A percentile compares a stretch with the other conserved stretches of the same genome.
Evolutionary conservation across 1,284 basidiomycete species (phyloP).

Genomic region (Tilletia setariae): DNA sequence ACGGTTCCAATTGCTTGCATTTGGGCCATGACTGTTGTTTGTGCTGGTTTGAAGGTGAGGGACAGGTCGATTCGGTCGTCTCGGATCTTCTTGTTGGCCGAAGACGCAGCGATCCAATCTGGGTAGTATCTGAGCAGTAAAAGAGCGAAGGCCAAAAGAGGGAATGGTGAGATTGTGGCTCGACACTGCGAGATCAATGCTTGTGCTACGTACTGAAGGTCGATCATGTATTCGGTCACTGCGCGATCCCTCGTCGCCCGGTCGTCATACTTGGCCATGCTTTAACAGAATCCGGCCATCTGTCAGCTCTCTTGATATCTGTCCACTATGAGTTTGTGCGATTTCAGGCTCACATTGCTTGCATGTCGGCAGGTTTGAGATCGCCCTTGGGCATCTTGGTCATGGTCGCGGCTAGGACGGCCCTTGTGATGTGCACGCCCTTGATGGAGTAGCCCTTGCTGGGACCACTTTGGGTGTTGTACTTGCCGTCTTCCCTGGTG

Average conservation of each 20-base stretch:
- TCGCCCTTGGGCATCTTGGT: constrained; percentile 44
- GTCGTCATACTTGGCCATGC: constrained; percentile 22
- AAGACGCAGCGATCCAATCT: constrained; percentile 25
- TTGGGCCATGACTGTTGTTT: constrained; percentile 33
- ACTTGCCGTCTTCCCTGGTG: background rate
- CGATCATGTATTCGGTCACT: constrained; percentile 34
- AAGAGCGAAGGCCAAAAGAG: background rate
- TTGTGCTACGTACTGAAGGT: constrained; percentile 24
- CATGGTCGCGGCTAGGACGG: constrained; percentile 46
- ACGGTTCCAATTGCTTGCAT: constrained; percentile 35
- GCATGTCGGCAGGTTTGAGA: constrained; percentile 23
- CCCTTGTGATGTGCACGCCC: constrained; percentile 32
- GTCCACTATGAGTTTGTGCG: background rate
- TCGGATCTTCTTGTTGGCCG: constrained; percentile 20
- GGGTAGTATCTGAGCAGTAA: constrained; percentile 31
- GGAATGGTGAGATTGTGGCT: too few relatives aligned
- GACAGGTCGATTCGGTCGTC: constrained; percentile 24
- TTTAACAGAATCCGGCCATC: constrained; percentile 2
- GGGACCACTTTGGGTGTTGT: background rate
- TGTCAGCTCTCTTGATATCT: background rate
- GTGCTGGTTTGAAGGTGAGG: constrained; percentile 27
- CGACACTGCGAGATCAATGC: too few relatives aligned
- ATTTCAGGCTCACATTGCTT: constrained; percentile 23
- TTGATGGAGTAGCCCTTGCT: constrained; percentile 7
- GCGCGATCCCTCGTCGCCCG: constrained; percentile 28